Evolutionary conservation across 495 filamentous ascomycete species (phyloP), one percentile per base, ranked within the genome.

Genomic region (Daldinia caldariorum): DNA sequence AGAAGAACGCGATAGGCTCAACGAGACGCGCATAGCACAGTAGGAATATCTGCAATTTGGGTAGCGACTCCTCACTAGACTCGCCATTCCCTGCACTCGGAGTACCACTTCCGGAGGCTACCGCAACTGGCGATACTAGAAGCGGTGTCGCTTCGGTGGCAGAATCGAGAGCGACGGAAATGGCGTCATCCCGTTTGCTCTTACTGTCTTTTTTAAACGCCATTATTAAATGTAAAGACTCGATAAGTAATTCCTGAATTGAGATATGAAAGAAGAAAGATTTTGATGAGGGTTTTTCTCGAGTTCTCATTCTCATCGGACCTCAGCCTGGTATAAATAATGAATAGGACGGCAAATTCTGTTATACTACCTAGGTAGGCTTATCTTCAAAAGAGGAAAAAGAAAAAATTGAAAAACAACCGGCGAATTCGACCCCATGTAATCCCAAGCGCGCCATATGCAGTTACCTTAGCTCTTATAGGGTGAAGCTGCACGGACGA

Each of bases 1-100:
- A 84, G 79, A 92, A 93, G 79, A 89, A 93, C 14, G 89, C 88
- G 35, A 92, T 80, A 4, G 90, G 90, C 76, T 93, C 90, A n/a
- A 91, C 76, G n/a, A 88, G 74, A 9, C 89, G 83, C 1, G 87
- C 86, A 73, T 85, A 90, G 78, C 90, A 92, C 20, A 93, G 85
- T 3, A 90, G 75, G 43, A 88, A 68, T 43, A 93, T 85, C 72
- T 92, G 90, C 9, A 66, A 20, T 58, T 79, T 78, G 10, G 89
- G 89, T 13, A 92, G 67, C 8, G 88, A 84, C 57, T 77, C 80
- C 63, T 78, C 72, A 14, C 37, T 29, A 38, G 76, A 72, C 13
- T 80, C 75, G 43, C 22, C 47, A 38, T 72, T 71, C 34, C 72
- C 62, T 7, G 18, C 56, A 39, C 71, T 41, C 7, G 54, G 66